phyloP scores from a whole-genome alignment of 306 rosid genomes.

The Oxytropis ochrocephala region DNA sequence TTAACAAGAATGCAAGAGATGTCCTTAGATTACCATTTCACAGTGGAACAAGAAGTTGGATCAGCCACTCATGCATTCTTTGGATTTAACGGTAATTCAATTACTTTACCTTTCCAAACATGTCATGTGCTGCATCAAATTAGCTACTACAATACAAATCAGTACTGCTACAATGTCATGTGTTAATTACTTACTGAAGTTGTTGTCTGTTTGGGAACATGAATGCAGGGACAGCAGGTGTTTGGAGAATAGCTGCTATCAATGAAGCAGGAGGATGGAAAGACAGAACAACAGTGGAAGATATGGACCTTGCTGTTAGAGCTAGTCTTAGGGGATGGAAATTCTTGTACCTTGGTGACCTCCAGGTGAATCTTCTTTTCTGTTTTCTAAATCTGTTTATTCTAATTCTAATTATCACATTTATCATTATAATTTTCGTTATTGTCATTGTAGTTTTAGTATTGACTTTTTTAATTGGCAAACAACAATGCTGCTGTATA shows the following conservation, averaged over 20 bases:
- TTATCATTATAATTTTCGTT: not conserved
- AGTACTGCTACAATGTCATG: not conserved
- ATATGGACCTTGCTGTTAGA: constrained; percentile 98
- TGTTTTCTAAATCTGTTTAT: not conserved
- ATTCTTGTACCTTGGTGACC: constrained; percentile 92
- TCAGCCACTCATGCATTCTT: constrained; percentile 98
- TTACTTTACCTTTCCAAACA: not conserved
- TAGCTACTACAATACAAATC: no score
- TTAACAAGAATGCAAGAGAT: constrained; percentile 99
- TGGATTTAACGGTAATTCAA: constrained; percentile 76
- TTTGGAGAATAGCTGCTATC: constrained; percentile 97
- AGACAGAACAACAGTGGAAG: constrained; percentile 96
- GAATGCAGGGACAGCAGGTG: constrained; percentile 85
- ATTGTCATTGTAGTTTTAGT: not conserved
- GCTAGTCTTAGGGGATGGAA: constrained; percentile 99
- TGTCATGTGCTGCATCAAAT: not conserved
- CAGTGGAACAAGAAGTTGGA: constrained; percentile 98
- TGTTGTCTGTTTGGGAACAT: not conserved
- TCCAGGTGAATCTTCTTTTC: constrained; percentile 46
- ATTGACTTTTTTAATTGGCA: not conserved
- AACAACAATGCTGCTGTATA: constrained; percentile 5
- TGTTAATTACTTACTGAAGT: not conserved
- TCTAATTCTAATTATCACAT: not conserved
- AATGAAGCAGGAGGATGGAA: constrained; percentile 99
- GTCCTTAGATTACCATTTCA: constrained; percentile 98